These are phyloP conservation scores for Diaporthe sp. DNA, from an alignment of 2,329 filamentous ascomycete genomes.

Conservation along the genomic window DNA sequence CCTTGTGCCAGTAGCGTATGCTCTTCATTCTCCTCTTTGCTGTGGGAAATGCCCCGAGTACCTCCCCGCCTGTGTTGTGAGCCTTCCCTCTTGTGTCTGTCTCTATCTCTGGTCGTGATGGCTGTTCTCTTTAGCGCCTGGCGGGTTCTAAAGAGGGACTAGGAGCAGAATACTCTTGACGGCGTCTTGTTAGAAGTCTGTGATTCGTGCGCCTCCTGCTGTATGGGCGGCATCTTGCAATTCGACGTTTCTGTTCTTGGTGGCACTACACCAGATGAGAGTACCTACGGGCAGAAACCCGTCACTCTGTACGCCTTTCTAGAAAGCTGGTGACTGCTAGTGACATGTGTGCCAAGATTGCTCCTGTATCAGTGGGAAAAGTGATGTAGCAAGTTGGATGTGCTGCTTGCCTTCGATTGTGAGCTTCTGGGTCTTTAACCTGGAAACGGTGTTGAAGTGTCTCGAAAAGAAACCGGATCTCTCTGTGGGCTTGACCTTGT, in stretches of 20 bases:
- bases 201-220: background rate
- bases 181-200: background rate
- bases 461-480: background rate
- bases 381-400: background rate
- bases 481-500: background rate
- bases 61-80: background rate
- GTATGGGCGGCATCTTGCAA: background rate
- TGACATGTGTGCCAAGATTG: background rate
- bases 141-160: background rate
- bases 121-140: background rate
- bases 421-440: background rate
- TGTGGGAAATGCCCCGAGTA: background rate
- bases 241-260: background rate
- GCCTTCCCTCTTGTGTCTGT: background rate
- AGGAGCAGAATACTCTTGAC: background rate
- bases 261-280: background rate
- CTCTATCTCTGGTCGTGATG: background rate
- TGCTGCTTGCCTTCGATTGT: background rate
- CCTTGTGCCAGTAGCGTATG: background rate
- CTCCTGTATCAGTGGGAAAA: background rate
- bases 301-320: background rate
- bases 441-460: background rate
- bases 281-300: background rate
- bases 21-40: background rate
- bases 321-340: background rate